Conservation (phyloP, 139 green algal genomes). For the Picochlorum sp. region DNA sequence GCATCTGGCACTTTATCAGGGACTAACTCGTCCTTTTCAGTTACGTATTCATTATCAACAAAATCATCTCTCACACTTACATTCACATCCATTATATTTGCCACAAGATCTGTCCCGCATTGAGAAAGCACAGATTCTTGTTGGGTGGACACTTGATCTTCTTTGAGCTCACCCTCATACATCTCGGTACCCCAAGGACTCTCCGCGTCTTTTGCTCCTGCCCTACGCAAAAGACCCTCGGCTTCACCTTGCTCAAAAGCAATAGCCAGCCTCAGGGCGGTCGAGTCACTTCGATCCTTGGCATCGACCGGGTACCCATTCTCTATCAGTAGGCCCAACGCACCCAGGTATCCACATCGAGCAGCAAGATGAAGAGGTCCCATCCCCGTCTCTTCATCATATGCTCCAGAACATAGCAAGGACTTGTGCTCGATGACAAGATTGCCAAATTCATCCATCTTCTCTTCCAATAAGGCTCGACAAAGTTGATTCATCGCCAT, state of each 20-base stretch:
- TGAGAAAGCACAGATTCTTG: not conserved
- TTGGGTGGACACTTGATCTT: not conserved
- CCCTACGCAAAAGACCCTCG: slow-evolving; percentile 21
- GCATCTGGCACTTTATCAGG: no score
- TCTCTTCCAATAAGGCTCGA: no score
- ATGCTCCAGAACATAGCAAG: no score
- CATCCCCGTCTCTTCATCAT: slow-evolving; percentile 7
- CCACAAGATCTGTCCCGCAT: slow-evolving; percentile 10
- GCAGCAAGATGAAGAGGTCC: slow-evolving; percentile 24
- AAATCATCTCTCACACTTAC: slow-evolving; percentile 6
- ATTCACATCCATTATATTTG: not conserved
- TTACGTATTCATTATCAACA: slow-evolving; percentile 3
- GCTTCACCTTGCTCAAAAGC: slow-evolving; percentile 26
- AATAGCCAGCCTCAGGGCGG: slow-evolving; percentile 2
- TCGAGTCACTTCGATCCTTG: not conserved
- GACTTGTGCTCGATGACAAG: no score
- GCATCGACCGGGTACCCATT: no score
- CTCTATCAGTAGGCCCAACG: slow-evolving; percentile 9
- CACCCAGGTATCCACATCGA: not conserved
- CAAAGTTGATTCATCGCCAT: no score
- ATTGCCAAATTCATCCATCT: no score
- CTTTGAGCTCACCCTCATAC: no score
- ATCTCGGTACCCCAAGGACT: not conserved
- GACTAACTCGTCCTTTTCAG: not conserved
- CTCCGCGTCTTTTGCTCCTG: slow-evolving; percentile 11